Percentiles rank a stretch among this genome's conserved stretches.
Evolutionary conservation across 106 monocot genomes (phyloP).

Genomic region (Dendrobium catenatum): DNA sequence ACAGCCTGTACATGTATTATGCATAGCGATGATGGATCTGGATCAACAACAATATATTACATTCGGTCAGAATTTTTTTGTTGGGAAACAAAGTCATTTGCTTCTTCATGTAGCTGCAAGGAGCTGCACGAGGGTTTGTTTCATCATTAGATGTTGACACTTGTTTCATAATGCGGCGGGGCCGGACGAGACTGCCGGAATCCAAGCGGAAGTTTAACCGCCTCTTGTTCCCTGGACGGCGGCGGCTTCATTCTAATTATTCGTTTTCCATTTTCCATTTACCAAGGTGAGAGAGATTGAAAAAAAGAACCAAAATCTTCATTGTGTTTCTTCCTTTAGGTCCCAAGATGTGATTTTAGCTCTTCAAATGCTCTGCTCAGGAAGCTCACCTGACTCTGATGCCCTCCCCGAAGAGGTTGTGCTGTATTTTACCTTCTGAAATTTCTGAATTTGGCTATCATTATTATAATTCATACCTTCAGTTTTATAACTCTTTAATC

Average conservation of each 20-base stretch:
- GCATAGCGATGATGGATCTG: conserved; percentile 14
- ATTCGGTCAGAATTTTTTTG: neutral
- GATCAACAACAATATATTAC: too few relatives aligned
- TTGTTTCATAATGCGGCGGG: neutral
- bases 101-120: neutral
- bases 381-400: neutral
- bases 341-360: conserved; percentile 19
- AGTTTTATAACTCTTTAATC: neutral
- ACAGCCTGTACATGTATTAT: conserved; percentile 70
- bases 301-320: too few relatives aligned
- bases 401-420: neutral
- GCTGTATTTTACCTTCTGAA: neutral
- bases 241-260: conserved; percentile 9
- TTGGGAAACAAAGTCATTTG: neutral
- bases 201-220: conserved; percentile 9
- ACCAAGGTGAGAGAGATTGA: too few relatives aligned
- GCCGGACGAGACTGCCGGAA: neutral
- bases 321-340: neutral
- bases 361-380: conserved; percentile 8
- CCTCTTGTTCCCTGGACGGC: conserved; percentile 8
- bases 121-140: neutral
- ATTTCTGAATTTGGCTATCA: conserved; percentile 10
- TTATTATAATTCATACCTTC: conserved; percentile 19
- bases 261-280: neutral
- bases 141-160: neutral